A percentile compares a stretch with the other conserved stretches of the same genome.
These are phyloP conservation scores for Phytophthora agathidicida DNA, from an alignment of 352 stramenopile genomes.

Conservation along the genomic window DNA sequence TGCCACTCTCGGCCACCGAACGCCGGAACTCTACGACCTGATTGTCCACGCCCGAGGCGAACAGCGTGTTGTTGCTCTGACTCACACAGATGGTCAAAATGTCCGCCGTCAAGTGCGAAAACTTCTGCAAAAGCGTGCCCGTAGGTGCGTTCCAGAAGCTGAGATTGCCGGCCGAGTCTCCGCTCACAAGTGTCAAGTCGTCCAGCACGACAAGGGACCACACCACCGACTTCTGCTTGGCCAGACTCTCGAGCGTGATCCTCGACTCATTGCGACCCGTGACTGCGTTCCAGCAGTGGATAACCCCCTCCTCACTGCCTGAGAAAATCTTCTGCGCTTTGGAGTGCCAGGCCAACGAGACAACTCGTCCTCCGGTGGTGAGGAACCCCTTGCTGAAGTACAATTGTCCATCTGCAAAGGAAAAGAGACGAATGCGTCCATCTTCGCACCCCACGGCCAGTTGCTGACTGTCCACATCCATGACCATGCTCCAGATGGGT, in stretches of 20 bases:
- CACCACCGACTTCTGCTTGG: slow-evolving; percentile 83
- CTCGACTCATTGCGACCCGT: slow-evolving; percentile 81
- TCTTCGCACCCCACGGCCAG: slow-evolving; percentile 91
- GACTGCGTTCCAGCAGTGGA: slow-evolving; percentile 87
- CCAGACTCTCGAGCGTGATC: slow-evolving; percentile 84
- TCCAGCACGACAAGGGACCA: slow-evolving; percentile 92
- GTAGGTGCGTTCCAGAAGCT: slow-evolving; percentile 94
- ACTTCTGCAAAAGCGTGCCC: slow-evolving; percentile 92
- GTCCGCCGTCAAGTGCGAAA: slow-evolving; percentile 92
- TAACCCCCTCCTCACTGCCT: slow-evolving; percentile 83
- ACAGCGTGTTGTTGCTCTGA: slow-evolving; percentile 87
- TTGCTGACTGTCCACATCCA: slow-evolving; percentile 59
- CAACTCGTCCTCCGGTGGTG: slow-evolving; percentile 70
- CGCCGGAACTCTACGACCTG: slow-evolving; percentile 89
- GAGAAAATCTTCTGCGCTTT: slow-evolving; percentile 83
- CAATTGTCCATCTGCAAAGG: slow-evolving; percentile 70
- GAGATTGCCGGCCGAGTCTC: slow-evolving; percentile 92
- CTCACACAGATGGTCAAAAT: slow-evolving; percentile 90
- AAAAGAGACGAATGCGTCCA: slow-evolving; percentile 90
- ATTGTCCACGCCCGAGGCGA: slow-evolving; percentile 94
- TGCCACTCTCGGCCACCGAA: slow-evolving; percentile 37
- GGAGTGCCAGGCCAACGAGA: slow-evolving; percentile 86
- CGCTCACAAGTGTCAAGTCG: slow-evolving; percentile 92
- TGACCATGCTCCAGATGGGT: slow-evolving; percentile 87
- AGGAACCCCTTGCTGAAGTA: slow-evolving; percentile 89